A percentile compares a stretch with the other conserved stretches of the same genome.
Conservation (phyloP, 1,284 basidiomycete species). For the Bjerkandera adusta region DNA sequence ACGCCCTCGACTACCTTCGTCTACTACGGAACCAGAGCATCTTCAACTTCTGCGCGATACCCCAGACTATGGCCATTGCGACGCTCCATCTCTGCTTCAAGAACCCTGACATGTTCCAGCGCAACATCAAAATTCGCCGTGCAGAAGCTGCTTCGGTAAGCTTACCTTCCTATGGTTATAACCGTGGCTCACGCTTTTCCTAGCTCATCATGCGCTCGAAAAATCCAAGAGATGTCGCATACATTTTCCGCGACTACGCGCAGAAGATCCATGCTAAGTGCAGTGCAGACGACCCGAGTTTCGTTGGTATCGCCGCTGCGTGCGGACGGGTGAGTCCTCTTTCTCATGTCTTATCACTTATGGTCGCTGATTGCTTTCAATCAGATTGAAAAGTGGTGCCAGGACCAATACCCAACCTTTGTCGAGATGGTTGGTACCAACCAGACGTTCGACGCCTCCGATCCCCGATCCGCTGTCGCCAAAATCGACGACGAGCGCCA, state of each 20-base stretch:
- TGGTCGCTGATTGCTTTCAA: not conserved
- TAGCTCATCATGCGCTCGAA: constrained; percentile 89
- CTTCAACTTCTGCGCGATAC: constrained; percentile 97
- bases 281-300: constrained; percentile 83
- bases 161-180: not conserved
- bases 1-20: constrained; percentile 88
- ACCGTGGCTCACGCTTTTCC: constrained; percentile 2
- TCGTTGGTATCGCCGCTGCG: constrained; percentile 76
- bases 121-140: constrained; percentile 96
- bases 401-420: constrained; percentile 88
- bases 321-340: constrained; percentile 66
- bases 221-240: constrained; percentile 90
- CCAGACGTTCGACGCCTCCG: constrained; percentile 42
- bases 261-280: constrained; percentile 84
- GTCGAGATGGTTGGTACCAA: constrained; percentile 46
- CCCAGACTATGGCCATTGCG: constrained; percentile 95
- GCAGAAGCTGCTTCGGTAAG: constrained; percentile 82
- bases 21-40: constrained; percentile 89
- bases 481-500: constrained; percentile 39
- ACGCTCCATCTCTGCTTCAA: constrained; percentile 91
- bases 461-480: constrained; percentile 56
- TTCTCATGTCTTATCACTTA: not conserved
- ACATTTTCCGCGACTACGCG: constrained; percentile 84
- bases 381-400: constrained; percentile 91
- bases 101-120: constrained; percentile 88